Evolutionary conservation across 495 filamentous ascomycete species (phyloP), one percentile per base, ranked within the genome.

Genomic region (Penicillium turbatum): DNA sequence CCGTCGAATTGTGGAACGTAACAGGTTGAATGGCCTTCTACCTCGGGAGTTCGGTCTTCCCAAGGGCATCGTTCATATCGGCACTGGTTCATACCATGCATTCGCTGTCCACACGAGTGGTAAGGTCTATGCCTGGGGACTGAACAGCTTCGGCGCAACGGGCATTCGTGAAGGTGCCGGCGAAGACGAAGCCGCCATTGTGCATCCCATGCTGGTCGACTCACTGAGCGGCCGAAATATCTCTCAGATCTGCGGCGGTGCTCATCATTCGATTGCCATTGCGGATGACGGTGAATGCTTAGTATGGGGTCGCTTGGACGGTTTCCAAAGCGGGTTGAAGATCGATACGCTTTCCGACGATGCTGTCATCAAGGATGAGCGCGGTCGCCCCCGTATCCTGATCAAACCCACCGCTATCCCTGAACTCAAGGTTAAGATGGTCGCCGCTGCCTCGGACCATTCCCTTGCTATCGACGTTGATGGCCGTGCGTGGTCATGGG

Each of bases 71-170:
- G 71, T 70, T 8, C 68, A 74, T 39, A 77, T 87, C 40, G 75
- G 67, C 35, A 76, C 71, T 57, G 84, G 82, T 31, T 69, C 72
- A 34, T 80, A 80, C 63, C 82, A 85, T 71, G 77, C 75, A 36
- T 84, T 96, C 58, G 88, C 90, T 37, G 77, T 96, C 53, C 83
- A 86, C 69, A 74, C 79, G 16, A 79, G 84, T 35, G 85, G 82
- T 31, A 78, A 84, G 29, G 84, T 93, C 51, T 92, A 81, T 69
- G 76, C 84, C 17, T 97, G 91, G 90, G 92, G 92, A 6, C 70
- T 90, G 32, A 97, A 96, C 72, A 89, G 85, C 65, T 95, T 87
- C 64, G 87, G 85, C 41, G 85, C 92, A 68, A 88, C 86, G 9
- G 93, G 88, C 39, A 78, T 90, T 48, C 74, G 76, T 11, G 79